These are phyloP conservation scores for Microbotryomycetes sp. DNA, from an alignment of 1,284 basidiomycete genomes.

Conservation along the genomic window DNA sequence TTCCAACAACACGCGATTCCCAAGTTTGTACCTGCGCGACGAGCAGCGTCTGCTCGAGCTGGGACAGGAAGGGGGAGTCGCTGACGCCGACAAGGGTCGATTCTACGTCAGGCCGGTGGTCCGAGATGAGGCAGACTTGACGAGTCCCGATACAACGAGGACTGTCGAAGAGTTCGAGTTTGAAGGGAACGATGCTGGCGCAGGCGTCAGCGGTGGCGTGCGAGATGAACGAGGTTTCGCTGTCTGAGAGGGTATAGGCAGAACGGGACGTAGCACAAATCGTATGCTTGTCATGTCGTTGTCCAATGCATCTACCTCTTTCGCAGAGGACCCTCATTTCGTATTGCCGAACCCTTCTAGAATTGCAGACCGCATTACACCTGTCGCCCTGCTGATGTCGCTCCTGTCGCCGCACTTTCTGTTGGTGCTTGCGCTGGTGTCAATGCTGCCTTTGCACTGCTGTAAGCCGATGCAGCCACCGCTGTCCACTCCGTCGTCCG, in stretches of 20 bases:
- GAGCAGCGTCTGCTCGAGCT: slow-evolving; percentile 22
- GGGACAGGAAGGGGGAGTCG: slow-evolving; percentile 22
- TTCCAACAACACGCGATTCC: slow-evolving; percentile 8
- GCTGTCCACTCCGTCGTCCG: background rate
- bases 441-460: background rate
- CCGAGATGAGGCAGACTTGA: background rate
- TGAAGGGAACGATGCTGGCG: background rate
- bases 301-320: background rate
- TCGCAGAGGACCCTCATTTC: no score
- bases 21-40: slow-evolving; percentile 23
- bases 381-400: background rate
- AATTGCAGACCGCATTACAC: no score
- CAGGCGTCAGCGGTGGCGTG: background rate
- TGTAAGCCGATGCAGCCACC: background rate
- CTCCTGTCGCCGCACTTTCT: background rate
- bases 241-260: no score
- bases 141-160: background rate
- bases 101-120: slow-evolving; percentile 19
- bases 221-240: no score
- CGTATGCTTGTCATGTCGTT: background rate
- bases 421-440: background rate
- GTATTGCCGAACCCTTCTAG: no score
- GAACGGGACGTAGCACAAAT: no score
- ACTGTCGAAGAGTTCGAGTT: background rate
- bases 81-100: slow-evolving; percentile 9